phyloP scores from a whole-genome alignment of 106 monocot species.

The Agapanthus africanus region DNA sequence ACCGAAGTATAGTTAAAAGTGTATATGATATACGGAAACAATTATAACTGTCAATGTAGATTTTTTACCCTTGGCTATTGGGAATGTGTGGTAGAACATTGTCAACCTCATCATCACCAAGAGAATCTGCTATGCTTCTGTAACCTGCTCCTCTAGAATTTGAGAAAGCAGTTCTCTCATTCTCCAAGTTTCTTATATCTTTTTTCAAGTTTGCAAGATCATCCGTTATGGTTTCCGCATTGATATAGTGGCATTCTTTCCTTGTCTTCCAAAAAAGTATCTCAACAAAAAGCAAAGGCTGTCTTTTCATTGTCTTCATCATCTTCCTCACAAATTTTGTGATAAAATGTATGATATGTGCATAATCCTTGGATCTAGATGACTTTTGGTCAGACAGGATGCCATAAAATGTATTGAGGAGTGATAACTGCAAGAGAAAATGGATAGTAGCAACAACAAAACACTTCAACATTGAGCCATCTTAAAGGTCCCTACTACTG shows the following conservation, averaged over 20 bases:
- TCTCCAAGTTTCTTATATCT: conserved; percentile 22
- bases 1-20: background rate
- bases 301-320: conserved; percentile 69
- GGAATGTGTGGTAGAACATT: conserved; percentile 25
- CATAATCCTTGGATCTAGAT: conserved; percentile 39
- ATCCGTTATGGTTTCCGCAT: conserved; percentile 55
- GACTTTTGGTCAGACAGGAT: conserved; percentile 62
- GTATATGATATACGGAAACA: background rate
- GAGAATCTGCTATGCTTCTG: conserved; percentile 83
- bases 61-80: conserved; percentile 19
- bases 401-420: conserved; percentile 69
- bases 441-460: background rate
- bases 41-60: background rate
- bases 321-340: conserved; percentile 71
- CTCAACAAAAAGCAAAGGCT: conserved; percentile 90
- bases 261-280: conserved; percentile 91
- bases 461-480: background rate
- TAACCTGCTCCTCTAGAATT: conserved; percentile 10
- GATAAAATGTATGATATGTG: conserved; percentile 61
- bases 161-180: conserved; percentile 18
- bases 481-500: too few relatives aligned
- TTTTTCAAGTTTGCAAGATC: conserved; percentile 44
- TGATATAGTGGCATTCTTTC: conserved; percentile 86
- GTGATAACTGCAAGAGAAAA: conserved; percentile 62
- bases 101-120: conserved; percentile 96